phyloP scores from a whole-genome alignment of 306 rosid genomes.

The Quercus cerris region DNA sequence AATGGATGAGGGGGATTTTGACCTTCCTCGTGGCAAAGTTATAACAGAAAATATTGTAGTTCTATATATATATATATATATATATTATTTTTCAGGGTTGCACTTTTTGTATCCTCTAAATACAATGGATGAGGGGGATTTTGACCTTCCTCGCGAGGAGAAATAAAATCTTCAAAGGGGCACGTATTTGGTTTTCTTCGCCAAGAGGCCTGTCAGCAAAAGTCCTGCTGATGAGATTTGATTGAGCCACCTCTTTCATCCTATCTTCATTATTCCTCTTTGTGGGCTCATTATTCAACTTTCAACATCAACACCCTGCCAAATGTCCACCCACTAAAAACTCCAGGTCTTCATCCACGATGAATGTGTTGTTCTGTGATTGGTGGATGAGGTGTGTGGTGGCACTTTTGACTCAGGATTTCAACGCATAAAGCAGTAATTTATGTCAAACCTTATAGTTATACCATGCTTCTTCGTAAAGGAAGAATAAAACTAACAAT shows the following conservation, averaged over 20 bases:
- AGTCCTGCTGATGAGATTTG: not conserved
- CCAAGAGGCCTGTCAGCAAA: not conserved
- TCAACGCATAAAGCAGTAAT: conserved; percentile 19
- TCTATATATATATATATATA: not conserved
- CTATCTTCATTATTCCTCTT: not conserved
- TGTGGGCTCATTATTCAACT: conserved; percentile 8
- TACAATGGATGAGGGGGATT: not conserved
- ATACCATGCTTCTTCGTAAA: conserved; percentile 7
- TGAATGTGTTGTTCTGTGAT: not conserved
- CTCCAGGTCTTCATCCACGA: not conserved
- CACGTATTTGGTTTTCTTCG: too few species aligned
- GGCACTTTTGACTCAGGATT: conserved; percentile 9
- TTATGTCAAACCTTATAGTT: not conserved
- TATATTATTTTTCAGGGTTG: not conserved
- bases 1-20: not conserved
- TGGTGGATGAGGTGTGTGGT: not conserved
- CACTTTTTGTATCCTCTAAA: not conserved
- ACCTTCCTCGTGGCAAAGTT: not conserved
- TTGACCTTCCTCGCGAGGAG: not conserved
- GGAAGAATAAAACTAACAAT: conserved; percentile 5
- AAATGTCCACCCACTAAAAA: conserved; percentile 2
- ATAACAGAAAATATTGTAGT: too few species aligned
- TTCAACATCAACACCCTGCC: conserved; percentile 20
- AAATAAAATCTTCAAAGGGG: too few species aligned
- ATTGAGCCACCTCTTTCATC: not conserved